Percentiles rank a stretch among this genome's conserved stretches.
Evolutionary conservation across 2,329 filamentous ascomycete genomes (phyloP).

Genomic region (Reticulascus tulasneorum): DNA sequence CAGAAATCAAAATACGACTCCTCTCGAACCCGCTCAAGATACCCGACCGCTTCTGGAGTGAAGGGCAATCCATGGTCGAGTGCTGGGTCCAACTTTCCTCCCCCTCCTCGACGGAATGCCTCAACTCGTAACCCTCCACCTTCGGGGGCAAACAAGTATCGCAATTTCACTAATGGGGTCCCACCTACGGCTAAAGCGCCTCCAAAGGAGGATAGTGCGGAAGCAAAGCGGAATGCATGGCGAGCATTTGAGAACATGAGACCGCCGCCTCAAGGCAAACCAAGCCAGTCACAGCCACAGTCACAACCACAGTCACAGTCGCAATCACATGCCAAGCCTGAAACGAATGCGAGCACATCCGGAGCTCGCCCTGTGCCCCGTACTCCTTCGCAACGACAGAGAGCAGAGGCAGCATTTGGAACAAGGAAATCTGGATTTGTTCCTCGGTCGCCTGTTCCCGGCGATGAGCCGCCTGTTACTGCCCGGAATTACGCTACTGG

Average conservation of each 20-base stretch:
- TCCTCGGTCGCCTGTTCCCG: constrained; percentile 42
- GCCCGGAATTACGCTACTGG: constrained; percentile 45
- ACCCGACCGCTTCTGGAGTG: constrained; percentile 49
- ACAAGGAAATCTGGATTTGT: constrained; percentile 44
- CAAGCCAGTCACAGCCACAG: constrained; percentile 23
- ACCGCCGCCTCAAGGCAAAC: constrained; percentile 21
- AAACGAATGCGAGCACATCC: constrained; percentile 22
- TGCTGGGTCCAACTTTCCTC: constrained; percentile 43
- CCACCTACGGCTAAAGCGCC: constrained; percentile 39
- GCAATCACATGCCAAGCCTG: no score
- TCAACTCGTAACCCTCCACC: constrained; percentile 21
- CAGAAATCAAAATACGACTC: constrained; percentile 52
- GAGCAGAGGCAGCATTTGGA: constrained; percentile 53
- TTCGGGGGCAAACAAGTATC: constrained; percentile 43
- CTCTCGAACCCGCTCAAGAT: constrained; percentile 34
- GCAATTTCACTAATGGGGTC: constrained; percentile 36
- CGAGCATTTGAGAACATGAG: constrained; percentile 39
- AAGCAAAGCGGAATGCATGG: constrained; percentile 37
- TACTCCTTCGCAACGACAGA: constrained; percentile 49
- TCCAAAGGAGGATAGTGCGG: constrained; percentile 21
- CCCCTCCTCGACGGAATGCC: constrained; percentile 41
- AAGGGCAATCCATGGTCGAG: constrained; percentile 55
- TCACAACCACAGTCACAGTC: constrained; percentile 23
- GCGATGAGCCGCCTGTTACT: constrained; percentile 49
- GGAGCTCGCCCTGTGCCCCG: constrained; percentile 38